Evolutionary conservation across 2,329 filamentous ascomycete genomes (phyloP), one percentile per base, ranked within the genome.

Genomic region (Alternaria hordeiaustralica): DNA sequence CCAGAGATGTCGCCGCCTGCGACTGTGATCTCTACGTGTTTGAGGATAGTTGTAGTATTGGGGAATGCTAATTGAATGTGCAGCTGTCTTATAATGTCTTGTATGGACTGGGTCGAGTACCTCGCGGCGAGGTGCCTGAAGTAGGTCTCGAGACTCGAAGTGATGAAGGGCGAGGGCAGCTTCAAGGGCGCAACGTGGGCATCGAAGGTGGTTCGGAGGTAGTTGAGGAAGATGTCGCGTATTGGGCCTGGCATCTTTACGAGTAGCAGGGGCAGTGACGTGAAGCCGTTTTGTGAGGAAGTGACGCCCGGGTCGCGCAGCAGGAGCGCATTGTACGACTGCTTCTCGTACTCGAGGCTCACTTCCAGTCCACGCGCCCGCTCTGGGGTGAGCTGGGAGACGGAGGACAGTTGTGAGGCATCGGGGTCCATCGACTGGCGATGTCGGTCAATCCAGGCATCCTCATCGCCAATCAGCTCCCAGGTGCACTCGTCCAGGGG

Each of bases 71-170:
- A 70, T 55, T 80, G 78, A 15, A 81, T 58, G 21, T 76, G 73
- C n/a, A 81, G 66, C 56, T 76, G 72, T 10, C 74, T 70, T 45
- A 80, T 70, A 15, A 77, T 65, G 58, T 77, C 69, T 36, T 69
- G 67, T 12, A 79, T 75, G 6, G 73, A 62, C 56, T 78, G 73
- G 3, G 72, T 75, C 5, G 77, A 77, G 56, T 58, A 60, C 54
- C 46, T 49, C 26, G 74, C 65, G 4, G 86, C 82, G 13, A 94
- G 81, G 60, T 87, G 83, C 13, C 87, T 88, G 58, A 95, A 84
- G 63, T 93, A 88, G 0, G 70, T 78, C 63, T 85, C 83, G 15
- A 86, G 75, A 2, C 77, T 75, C 0, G 73, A 68, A n/a, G 82
- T 82, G 30, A 87, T 76, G 62, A 85, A 84, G 8, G 68, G 63